These are phyloP conservation scores for Elaeis oleifera DNA, from an alignment of 202 grass and related monocot genomes.

Conservation along the genomic window DNA sequence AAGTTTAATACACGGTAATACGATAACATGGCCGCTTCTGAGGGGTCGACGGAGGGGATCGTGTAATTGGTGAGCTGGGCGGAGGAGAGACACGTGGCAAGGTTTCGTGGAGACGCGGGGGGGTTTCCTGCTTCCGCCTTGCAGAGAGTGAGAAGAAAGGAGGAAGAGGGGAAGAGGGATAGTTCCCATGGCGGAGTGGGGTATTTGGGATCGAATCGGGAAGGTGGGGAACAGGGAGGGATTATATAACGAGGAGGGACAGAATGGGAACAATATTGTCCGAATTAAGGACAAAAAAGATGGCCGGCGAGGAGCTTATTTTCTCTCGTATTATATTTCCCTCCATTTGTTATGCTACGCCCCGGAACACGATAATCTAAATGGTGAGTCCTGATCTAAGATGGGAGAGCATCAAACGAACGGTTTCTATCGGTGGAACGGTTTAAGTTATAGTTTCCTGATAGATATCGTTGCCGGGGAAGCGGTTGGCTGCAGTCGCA, in stretches of 20 bases:
- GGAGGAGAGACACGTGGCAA: constrained; percentile 38
- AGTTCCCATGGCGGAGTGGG: not conserved
- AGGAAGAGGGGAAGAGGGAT: not conserved
- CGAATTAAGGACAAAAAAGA: too few relatives aligned
- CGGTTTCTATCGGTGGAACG: too few relatives aligned
- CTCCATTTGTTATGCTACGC: too few relatives aligned
- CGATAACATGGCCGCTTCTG: not conserved
- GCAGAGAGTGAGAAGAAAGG: not conserved
- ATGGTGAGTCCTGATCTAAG: too few relatives aligned
- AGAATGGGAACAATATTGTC: not conserved
- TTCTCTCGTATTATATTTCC: too few relatives aligned
- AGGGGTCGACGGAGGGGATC: constrained; percentile 12
- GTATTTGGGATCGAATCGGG: not conserved
- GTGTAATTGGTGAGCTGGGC: constrained; percentile 54
- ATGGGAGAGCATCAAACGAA: too few relatives aligned
- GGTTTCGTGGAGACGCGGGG: not conserved
- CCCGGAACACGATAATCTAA: too few relatives aligned
- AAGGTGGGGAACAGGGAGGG: not conserved
- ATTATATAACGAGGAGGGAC: not conserved
- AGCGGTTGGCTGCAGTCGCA: too few relatives aligned
- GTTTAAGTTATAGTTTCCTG: too few relatives aligned
- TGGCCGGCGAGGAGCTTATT: too few relatives aligned
- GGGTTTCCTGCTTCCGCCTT: too few relatives aligned
- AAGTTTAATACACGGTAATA: constrained; percentile 34
- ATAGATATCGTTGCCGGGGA: too few relatives aligned